These are phyloP conservation scores for Incumbomyces delicatus DNA, from an alignment of 2,329 filamentous ascomycete species.

Conservation along the genomic window DNA sequence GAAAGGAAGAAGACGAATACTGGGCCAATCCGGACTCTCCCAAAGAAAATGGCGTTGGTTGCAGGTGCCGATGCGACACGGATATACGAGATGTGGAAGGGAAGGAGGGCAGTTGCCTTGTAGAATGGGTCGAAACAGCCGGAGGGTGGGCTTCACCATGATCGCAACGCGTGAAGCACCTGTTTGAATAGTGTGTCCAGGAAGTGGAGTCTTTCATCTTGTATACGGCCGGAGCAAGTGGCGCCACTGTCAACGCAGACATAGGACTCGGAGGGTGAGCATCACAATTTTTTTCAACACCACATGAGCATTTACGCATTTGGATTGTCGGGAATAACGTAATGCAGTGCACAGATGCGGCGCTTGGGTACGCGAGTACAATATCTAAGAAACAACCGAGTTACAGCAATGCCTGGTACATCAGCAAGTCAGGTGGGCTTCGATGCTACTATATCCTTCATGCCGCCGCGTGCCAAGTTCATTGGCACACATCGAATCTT, in stretches of 20 bases:
- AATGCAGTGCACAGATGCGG: background rate
- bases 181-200: conserved; percentile 16
- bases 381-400: background rate
- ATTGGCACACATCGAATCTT: too few relatives aligned
- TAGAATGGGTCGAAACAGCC: conserved; percentile 95
- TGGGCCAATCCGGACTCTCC: conserved; percentile 81
- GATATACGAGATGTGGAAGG: conserved; percentile 97
- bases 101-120: conserved; percentile 88
- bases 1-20: conserved; percentile 88
- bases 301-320: conserved; percentile 3
- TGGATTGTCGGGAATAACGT: background rate
- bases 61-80: conserved; percentile 90
- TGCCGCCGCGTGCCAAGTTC: too few relatives aligned
- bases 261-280: conserved; percentile 7
- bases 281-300: conserved; percentile 45
- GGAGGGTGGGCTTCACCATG: conserved; percentile 73
- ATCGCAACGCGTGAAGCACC: conserved; percentile 9
- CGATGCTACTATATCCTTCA: too few relatives aligned
- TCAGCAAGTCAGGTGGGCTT: too few relatives aligned
- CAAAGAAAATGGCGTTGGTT: conserved; percentile 94
- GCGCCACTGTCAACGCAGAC: conserved; percentile 4
- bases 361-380: background rate
- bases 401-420: too few relatives aligned
- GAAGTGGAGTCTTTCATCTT: background rate
- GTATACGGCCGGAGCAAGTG: conserved; percentile 14